These are phyloP conservation scores for Aspergillus panamensis DNA, from an alignment of 495 filamentous ascomycete genomes.

Conservation along the genomic window DNA sequence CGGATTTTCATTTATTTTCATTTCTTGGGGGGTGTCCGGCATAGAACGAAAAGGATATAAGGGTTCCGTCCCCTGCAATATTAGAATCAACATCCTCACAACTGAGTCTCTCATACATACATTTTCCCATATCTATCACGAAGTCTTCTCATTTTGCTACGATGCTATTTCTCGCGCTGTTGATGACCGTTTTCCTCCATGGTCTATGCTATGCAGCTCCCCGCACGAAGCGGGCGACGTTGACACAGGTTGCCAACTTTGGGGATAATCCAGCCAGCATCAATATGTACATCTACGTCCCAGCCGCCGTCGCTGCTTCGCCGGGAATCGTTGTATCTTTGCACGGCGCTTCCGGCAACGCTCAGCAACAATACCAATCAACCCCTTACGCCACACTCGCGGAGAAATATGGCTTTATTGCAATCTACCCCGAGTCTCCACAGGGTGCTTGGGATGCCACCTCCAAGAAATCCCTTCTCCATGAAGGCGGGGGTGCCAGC, in stretches of 20 bases:
- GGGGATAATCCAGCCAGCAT: not conserved
- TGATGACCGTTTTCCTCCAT: not conserved
- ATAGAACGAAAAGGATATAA: not conserved
- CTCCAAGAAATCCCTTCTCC: not conserved
- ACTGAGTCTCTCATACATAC: not conserved
- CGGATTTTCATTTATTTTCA: not conserved
- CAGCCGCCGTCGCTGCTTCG: not conserved
- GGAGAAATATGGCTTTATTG: conserved; percentile 1
- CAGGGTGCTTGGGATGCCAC: conserved; percentile 8
- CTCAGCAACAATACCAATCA: conserved; percentile 1
- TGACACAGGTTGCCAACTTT: conserved; percentile 2
- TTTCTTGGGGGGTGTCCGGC: no score
- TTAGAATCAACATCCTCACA: not conserved
- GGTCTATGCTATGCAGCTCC: not conserved
- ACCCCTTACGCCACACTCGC: conserved; percentile 1
- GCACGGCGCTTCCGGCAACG: not conserved
- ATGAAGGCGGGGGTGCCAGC: conserved; percentile 3
- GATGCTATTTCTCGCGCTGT: not conserved
- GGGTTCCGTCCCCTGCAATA: not conserved
- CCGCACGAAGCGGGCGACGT: not conserved
- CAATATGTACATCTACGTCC: conserved; percentile 3
- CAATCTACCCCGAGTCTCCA: not conserved
- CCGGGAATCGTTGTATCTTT: not conserved
- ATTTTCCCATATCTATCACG: not conserved
- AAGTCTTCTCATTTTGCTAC: not conserved